Evolutionary conservation across 306 rosid genomes (phyloP).

Genomic region (Pyrus betulifolia): DNA sequence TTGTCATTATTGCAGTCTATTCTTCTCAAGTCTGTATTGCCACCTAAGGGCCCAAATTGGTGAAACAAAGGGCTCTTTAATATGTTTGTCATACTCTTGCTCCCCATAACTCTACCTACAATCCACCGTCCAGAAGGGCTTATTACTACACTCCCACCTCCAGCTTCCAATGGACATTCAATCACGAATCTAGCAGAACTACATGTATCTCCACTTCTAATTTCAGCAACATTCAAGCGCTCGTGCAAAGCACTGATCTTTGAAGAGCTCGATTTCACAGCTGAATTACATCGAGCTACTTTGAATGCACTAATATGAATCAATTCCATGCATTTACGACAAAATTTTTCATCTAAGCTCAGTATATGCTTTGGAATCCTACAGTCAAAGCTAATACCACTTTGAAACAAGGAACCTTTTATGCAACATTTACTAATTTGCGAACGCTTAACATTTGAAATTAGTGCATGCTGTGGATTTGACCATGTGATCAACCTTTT

Average conservation of each 20-base stretch:
- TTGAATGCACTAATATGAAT: conserved; percentile 55
- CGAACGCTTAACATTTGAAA: conserved; percentile 45
- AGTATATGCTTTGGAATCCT: conserved; percentile 77
- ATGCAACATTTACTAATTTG: conserved; percentile 40
- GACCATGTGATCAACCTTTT: conserved; percentile 51
- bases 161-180: conserved; percentile 24
- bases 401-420: conserved; percentile 38
- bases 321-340: conserved; percentile 69
- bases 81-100: conserved; percentile 79
- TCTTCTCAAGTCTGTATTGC: conserved; percentile 33
- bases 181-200: conserved; percentile 31
- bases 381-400: conserved; percentile 38
- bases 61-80: conserved; percentile 63
- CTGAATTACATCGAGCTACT: conserved; percentile 42
- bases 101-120: conserved; percentile 73
- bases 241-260: conserved; percentile 38
- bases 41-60: conserved; percentile 35
- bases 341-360: conserved; percentile 71
- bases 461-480: conserved; percentile 37
- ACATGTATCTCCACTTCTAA: conserved; percentile 19
- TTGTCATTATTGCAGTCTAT: conserved; percentile 37
- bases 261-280: conserved; percentile 36
- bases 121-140: conserved; percentile 41
- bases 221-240: conserved; percentile 24
- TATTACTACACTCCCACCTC: conserved; percentile 22